phyloP scores from a whole-genome alignment of 2,329 filamentous ascomycete species.

The Sclerotinia spermophila region DNA sequence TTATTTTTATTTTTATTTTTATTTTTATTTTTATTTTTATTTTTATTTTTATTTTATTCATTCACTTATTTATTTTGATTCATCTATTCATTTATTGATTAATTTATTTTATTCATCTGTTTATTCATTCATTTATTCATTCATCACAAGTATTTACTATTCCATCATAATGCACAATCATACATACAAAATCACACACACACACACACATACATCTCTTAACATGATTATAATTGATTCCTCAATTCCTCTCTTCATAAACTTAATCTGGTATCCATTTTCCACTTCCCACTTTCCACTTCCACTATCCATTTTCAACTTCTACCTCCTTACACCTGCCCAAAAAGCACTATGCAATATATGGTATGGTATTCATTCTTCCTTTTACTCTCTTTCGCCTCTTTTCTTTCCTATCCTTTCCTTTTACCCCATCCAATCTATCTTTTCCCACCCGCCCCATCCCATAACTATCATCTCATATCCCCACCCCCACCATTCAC shows the following conservation, averaged over 20 bases:
- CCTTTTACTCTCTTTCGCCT: background rate
- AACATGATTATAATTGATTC: background rate
- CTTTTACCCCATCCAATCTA: background rate
- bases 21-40: no score
- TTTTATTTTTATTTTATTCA: no score
- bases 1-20: no score
- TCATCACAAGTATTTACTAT: no score
- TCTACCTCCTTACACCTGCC: background rate
- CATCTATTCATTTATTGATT: no score
- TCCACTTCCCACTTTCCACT: background rate
- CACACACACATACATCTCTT: background rate
- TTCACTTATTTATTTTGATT: no score
- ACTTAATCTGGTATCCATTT: slow-evolving; percentile 10
- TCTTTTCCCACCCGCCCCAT: background rate
- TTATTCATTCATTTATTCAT: background rate
- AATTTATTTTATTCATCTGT: background rate
- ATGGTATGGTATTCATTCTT: slow-evolving; percentile 11
- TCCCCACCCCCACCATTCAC: background rate
- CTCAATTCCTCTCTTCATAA: background rate
- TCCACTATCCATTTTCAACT: background rate
- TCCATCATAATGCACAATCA: no score
- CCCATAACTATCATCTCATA: background rate
- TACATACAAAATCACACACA: no score
- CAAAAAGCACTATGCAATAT: background rate
- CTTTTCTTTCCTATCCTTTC: background rate